Percentiles rank a stretch among this genome's conserved stretches.
Conservation (phyloP, 2,329 filamentous ascomycete species). For the Arachnopeziza araneosa region DNA sequence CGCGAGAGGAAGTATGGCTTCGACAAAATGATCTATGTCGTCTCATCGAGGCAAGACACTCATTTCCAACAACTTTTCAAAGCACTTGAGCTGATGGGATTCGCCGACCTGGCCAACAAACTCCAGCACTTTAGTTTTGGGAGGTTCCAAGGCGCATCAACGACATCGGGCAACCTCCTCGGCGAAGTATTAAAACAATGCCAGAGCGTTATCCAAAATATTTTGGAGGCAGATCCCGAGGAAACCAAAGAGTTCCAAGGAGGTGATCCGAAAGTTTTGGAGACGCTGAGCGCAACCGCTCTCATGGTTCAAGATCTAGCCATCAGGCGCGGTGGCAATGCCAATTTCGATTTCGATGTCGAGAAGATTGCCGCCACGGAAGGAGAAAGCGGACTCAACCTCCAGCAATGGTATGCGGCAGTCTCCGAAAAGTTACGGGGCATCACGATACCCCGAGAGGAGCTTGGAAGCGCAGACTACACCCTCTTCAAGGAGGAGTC, state of each 20-base stretch:
- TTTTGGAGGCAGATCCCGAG: slow-evolving; percentile 3
- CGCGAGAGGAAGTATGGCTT: slow-evolving; percentile 56
- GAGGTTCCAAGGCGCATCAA: neutral
- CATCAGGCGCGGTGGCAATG: slow-evolving; percentile 60
- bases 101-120: slow-evolving; percentile 8
- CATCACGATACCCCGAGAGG: neutral
- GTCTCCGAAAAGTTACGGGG: slow-evolving; percentile 39
- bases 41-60: slow-evolving; percentile 34
- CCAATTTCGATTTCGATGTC: slow-evolving; percentile 61
- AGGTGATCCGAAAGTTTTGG: neutral
- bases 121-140: slow-evolving; percentile 11
- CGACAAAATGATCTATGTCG: slow-evolving; percentile 64
- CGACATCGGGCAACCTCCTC: slow-evolving; percentile 5
- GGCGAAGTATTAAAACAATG: slow-evolving; percentile 9
- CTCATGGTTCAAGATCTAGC: slow-evolving; percentile 59
- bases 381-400: slow-evolving; percentile 59
- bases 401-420: slow-evolving; percentile 59
- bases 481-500: slow-evolving; percentile 1
- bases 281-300: slow-evolving; percentile 1
- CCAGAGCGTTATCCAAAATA: slow-evolving; percentile 4
- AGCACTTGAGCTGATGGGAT: slow-evolving; percentile 29
- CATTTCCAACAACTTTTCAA: slow-evolving; percentile 36
- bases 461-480: slow-evolving; percentile 6
- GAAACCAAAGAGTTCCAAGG: slow-evolving; percentile 2
- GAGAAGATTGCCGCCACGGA: slow-evolving; percentile 61